Conservation (phyloP, 805 yeast species). For the Debaryomyces prosopidis region DNA sequence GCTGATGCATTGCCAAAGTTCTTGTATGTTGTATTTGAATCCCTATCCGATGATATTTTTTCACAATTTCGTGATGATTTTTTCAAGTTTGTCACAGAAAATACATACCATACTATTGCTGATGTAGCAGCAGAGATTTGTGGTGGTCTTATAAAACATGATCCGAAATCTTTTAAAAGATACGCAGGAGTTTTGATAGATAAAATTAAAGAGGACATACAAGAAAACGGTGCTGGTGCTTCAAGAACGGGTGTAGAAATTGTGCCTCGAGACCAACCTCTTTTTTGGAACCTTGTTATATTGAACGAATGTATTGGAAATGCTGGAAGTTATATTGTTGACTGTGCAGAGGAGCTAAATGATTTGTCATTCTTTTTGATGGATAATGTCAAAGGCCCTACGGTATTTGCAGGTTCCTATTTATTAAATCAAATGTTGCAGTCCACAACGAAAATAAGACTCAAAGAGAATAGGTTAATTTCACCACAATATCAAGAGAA, state of each 20-base stretch:
- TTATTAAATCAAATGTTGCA: conserved; percentile 67
- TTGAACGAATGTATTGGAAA: conserved; percentile 71
- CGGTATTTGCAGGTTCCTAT: conserved; percentile 59
- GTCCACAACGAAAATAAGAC: conserved; percentile 60
- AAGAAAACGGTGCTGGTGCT: conserved; percentile 79
- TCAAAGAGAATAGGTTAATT: conserved; percentile 55
- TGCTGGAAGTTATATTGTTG: conserved; percentile 54
- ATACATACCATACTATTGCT: conserved; percentile 59
- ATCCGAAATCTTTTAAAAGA: conserved; percentile 48
- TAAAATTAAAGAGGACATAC: conserved; percentile 63
- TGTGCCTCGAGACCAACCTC: conserved; percentile 73
- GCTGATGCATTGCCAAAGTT: conserved; percentile 37
- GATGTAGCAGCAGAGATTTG: conserved; percentile 71
- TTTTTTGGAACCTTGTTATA: conserved; percentile 70
- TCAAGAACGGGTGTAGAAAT: conserved; percentile 65
- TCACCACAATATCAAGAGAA: conserved; percentile 43
- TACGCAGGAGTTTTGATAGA: conserved; percentile 47
- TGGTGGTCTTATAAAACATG: conserved; percentile 69
- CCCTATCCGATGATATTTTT: conserved; percentile 60
- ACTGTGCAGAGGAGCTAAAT: conserved; percentile 44
- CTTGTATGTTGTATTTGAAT: conserved; percentile 47
- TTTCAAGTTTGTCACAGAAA: conserved; percentile 58
- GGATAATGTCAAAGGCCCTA: conserved; percentile 60
- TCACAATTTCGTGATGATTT: conserved; percentile 45
- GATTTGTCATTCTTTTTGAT: conserved; percentile 47